Base-by-base conservation (phyloP, 176 grass and related monocot species). In the Leersia perrieri region DNA sequence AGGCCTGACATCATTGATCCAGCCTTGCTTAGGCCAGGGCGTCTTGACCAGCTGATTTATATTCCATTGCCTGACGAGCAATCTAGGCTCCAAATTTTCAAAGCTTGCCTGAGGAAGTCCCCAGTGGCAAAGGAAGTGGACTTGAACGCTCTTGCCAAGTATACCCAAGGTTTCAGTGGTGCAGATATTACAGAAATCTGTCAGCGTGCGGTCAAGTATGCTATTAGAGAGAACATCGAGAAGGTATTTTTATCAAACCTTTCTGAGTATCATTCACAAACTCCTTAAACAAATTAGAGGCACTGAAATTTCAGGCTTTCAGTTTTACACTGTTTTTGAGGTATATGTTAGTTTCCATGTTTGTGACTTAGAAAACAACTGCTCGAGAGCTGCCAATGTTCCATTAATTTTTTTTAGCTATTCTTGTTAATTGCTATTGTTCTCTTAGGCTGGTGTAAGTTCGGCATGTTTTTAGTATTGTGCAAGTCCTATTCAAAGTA, bases 171-270 rank as follows among this genome's bases (percentile, higher is more conserved):
- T 9, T 96, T 96, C 79, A 95, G 93, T 63, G 93, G 93, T 77
- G 93, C 90, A 23, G 90, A 96, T 82, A 92, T 96, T 63, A 96
- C 90, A 2, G 93, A 96, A 74, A 95, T 95, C 58, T 95, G 93
- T 77, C 93, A 95, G n/a, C 93, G 93, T 69, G 82, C 93, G 33
- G 90, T 87, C 78, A 95, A 95, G 73, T 95, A 95, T 65, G 93
- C 93, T 4, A 95, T 95, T 9, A 90, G 93, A 66, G 93, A 95
- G 75, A 92, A 95, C 31, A 92, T 95, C 51, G 93, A 95, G 68
- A 95, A 95, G 90, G 93, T 95, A 83, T 63, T 5, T 36, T 68
- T 16, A 33, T 64, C 73, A 14, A 64, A 14, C 40, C 6, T 4
- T 4, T 42, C 4, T 9, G 14, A 44, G 30, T 26, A n/a, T n/a